Conservation (phyloP, 2,329 filamentous ascomycete species). For the Aaosphaeria pasadenensis region DNA sequence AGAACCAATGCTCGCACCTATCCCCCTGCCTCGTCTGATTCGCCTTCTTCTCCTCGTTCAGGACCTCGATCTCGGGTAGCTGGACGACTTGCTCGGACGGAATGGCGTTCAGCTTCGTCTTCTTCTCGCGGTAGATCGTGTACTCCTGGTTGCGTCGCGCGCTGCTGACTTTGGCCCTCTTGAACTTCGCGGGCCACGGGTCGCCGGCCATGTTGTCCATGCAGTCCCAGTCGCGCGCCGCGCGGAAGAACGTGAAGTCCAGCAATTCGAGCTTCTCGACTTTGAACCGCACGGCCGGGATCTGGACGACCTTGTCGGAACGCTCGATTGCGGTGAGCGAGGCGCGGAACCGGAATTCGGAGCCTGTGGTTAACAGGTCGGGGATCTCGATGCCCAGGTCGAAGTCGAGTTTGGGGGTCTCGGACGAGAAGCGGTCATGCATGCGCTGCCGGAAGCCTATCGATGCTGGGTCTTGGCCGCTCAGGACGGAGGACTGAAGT, state of each 20-base stretch:
- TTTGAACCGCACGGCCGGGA: slow-evolving; percentile 14
- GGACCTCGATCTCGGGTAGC: slow-evolving; percentile 5
- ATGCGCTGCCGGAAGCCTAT: slow-evolving; percentile 19
- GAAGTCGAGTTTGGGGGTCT: slow-evolving; percentile 20
- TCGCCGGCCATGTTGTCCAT: slow-evolving; percentile 1
- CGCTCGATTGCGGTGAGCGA: slow-evolving; percentile 9
- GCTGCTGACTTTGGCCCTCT: slow-evolving; percentile 1
- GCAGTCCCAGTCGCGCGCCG: slow-evolving; percentile 14
- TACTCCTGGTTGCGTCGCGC: slow-evolving; percentile 1
- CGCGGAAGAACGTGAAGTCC: slow-evolving; percentile 18
- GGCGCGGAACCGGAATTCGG: slow-evolving; percentile 16
- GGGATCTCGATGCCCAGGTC: slow-evolving; percentile 13
- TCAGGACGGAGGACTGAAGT: slow-evolving; percentile 12
- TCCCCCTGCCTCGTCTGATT: slow-evolving; percentile 10
- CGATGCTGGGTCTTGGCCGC: slow-evolving; percentile 5
- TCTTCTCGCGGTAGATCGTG: slow-evolving; percentile 7
- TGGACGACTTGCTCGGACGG: slow-evolving; percentile 9
- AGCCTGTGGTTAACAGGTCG: slow-evolving; percentile 10
- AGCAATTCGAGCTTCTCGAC: slow-evolving; percentile 16
- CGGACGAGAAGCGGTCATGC: slow-evolving; percentile 16
- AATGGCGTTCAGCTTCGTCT: slow-evolving; percentile 15
- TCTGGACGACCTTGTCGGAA: slow-evolving; percentile 9
- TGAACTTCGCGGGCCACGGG: neutral
- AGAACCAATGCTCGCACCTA: slow-evolving; percentile 16
- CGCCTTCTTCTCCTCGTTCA: slow-evolving; percentile 4